phyloP scores from a whole-genome alignment of 768 basidiomycete genomes.

The Tricholoma bakamatsutake region DNA sequence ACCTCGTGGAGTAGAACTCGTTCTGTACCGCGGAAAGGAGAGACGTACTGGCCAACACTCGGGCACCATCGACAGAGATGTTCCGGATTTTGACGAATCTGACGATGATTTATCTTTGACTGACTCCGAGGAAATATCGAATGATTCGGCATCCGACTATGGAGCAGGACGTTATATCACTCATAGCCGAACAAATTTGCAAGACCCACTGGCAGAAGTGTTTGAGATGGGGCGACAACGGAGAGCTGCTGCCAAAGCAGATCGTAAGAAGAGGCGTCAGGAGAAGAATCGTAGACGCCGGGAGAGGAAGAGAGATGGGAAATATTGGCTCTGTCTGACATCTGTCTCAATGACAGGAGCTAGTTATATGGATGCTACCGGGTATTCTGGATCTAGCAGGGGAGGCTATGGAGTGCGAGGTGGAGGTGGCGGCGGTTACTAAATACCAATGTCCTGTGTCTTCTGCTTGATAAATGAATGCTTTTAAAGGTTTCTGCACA shows the following conservation, averaged over 20 bases:
- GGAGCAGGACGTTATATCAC: slow-evolving; percentile 30
- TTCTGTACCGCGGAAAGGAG: slow-evolving; percentile 76
- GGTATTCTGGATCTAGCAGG: slow-evolving; percentile 10
- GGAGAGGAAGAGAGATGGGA: slow-evolving; percentile 54
- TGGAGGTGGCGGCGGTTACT: slow-evolving; percentile 8
- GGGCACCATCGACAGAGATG: slow-evolving; percentile 49
- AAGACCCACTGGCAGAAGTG: slow-evolving; percentile 32
- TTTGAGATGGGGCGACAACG: slow-evolving; percentile 47
- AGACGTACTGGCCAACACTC: slow-evolving; percentile 61
- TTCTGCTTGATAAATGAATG: background rate
- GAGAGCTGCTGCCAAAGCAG: slow-evolving; percentile 35
- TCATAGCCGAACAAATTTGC: slow-evolving; percentile 36
- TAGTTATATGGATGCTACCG: slow-evolving; percentile 12
- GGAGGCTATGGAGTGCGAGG: slow-evolving; percentile 2
- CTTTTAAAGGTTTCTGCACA: background rate
- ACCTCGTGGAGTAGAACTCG: slow-evolving; percentile 68
- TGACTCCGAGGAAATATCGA: slow-evolving; percentile 31
- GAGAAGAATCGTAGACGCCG: slow-evolving; percentile 60
- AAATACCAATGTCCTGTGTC: slow-evolving; percentile 8
- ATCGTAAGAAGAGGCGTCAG: slow-evolving; percentile 54
- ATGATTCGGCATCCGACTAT: slow-evolving; percentile 37
- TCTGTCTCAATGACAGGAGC: slow-evolving; percentile 33
- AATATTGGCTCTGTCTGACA: slow-evolving; percentile 57
- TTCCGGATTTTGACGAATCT: slow-evolving; percentile 42
- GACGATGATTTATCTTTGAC: slow-evolving; percentile 37